Conservation (phyloP, 495 filamentous ascomycete species). For the Penicillium waksmanii region DNA sequence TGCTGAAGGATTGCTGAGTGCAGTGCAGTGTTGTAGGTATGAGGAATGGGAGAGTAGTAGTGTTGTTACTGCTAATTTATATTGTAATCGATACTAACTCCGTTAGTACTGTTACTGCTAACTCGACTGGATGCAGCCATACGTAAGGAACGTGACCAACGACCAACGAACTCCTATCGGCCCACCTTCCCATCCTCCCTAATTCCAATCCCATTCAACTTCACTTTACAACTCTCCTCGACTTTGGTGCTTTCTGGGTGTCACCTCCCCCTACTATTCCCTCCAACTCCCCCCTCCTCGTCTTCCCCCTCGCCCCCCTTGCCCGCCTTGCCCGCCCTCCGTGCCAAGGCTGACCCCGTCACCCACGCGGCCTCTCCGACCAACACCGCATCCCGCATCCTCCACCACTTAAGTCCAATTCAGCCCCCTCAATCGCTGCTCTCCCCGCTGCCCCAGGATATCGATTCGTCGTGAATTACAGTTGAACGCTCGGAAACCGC, state of each 20-base stretch:
- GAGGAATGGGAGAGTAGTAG: not conserved
- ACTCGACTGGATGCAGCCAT: not conserved
- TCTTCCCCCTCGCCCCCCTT: conserved; percentile 13
- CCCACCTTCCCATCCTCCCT: conserved; percentile 30
- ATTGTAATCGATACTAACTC: no score
- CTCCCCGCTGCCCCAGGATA: conserved; percentile 9
- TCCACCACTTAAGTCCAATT: conserved; percentile 12
- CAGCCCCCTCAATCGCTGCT: conserved; percentile 24
- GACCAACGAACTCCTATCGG: conserved; percentile 33
- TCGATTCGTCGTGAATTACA: conserved; percentile 6
- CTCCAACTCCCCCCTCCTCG: conserved; percentile 9
- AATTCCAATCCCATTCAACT: conserved; percentile 18
- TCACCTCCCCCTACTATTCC: not conserved
- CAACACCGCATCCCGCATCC: conserved; percentile 15
- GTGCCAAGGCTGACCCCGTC: conserved; percentile 33
- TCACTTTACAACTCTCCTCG: conserved; percentile 14
- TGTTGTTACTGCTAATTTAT: not conserved
- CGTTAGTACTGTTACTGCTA: no score
- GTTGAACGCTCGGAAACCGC: not conserved
- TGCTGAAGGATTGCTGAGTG: no score
- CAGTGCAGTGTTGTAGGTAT: no score
- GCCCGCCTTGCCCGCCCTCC: conserved; percentile 17
- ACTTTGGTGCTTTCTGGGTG: conserved; percentile 10
- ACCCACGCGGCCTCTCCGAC: conserved; percentile 17
- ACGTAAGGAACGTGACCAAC: conserved; percentile 40